Conservation (phyloP, 176 grass and related monocot species). For the Aegilops longissima region DNA sequence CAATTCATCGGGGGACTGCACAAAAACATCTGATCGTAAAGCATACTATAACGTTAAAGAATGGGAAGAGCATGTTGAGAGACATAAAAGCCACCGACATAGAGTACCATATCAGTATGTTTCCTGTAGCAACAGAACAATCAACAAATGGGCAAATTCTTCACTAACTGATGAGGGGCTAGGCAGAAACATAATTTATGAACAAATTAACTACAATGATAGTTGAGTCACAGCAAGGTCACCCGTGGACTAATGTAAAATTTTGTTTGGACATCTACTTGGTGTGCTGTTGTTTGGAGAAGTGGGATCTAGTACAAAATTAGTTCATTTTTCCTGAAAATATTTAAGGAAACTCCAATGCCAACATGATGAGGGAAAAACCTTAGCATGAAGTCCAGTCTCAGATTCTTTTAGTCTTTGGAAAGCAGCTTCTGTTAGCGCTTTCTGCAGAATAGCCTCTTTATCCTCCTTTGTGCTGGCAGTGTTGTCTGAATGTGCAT, state of each 20-base stretch:
- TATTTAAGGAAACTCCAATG: constrained; percentile 26
- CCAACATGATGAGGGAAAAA: constrained; percentile 32
- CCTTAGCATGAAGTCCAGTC: constrained; percentile 91
- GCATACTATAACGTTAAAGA: constrained; percentile 18
- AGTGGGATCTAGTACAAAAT: neutral
- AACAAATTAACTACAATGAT: neutral
- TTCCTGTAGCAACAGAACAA: constrained; percentile 9
- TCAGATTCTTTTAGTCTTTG: constrained; percentile 80
- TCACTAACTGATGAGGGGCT: constrained; percentile 3
- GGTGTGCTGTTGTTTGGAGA: neutral
- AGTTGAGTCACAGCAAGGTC: neutral
- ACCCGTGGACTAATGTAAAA: neutral
- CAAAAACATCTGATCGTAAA: constrained; percentile 29
- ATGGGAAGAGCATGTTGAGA: neutral
- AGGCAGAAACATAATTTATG: constrained; percentile 15
- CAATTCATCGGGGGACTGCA: constrained; percentile 81
- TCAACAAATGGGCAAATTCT: constrained; percentile 16
- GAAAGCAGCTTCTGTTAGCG: constrained; percentile 84
- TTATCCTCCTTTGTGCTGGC: constrained; percentile 56
- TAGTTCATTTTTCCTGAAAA: constrained; percentile 3
- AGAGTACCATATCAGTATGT: neutral
- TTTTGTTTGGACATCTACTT: constrained; percentile 2
- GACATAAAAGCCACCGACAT: neutral
- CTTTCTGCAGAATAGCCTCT: constrained; percentile 49
- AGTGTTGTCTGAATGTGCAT: constrained; percentile 35